A percentile compares a stretch with the other conserved stretches of the same genome.
phyloP scores from a whole-genome alignment of 805 yeast species.

The Yarrowia yakushimensis region DNA sequence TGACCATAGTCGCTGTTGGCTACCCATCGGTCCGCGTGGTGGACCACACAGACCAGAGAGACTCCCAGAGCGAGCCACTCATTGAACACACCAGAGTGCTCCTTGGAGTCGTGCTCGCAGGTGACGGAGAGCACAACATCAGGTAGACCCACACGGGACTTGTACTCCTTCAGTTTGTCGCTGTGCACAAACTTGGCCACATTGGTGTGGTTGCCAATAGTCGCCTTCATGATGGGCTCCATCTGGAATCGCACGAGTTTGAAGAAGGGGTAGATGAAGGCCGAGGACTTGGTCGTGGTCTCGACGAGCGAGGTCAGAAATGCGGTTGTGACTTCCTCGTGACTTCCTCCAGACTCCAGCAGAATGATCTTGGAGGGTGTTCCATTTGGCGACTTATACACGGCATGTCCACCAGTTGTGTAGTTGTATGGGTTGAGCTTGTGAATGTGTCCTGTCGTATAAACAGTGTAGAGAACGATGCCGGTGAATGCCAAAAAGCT shows the following conservation, averaged over 20 bases:
- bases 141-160: not conserved
- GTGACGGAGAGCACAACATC: conserved; percentile 6
- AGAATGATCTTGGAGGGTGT: conserved; percentile 9
- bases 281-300: not conserved
- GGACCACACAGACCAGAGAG: conserved; percentile 1
- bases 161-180: conserved; percentile 1
- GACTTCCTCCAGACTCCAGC: conserved; percentile 20
- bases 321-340: conserved; percentile 18
- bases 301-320: conserved; percentile 11
- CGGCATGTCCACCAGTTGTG: not conserved
- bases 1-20: conserved; percentile 19
- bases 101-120: conserved; percentile 14
- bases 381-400: not conserved
- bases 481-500: not conserved
- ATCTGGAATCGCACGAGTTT: conserved; percentile 10
- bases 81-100: not conserved
- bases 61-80: conserved; percentile 12
- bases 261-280: conserved; percentile 17
- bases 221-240: conserved; percentile 3
- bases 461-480: not conserved
- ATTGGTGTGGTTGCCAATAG: conserved; percentile 9
- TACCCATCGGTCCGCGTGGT: conserved; percentile 16
- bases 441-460: conserved; percentile 1
- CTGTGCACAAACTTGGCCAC: conserved; percentile 9
- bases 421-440: conserved; percentile 5